Base-by-base conservation (phyloP, 768 basidiomycete genomes). In the Termitomyces sp. region DNA sequence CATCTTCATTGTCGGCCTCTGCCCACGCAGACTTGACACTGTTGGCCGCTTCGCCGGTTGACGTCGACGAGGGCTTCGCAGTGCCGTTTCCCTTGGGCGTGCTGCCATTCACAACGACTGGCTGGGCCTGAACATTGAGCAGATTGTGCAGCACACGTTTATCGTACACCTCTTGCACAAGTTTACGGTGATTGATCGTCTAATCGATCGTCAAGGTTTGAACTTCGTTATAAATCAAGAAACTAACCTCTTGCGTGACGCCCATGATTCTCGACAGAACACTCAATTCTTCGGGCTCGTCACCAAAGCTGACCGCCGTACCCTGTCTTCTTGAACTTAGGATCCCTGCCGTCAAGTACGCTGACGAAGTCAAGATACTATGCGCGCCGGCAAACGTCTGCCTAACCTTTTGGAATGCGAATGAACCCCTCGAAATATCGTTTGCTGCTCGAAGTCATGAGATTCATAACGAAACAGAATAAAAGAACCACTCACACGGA, bases 361-460 rank as follows among this genome's bases (percentile, higher is more conserved):
- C 80, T 1, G 87, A 82, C 0, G 89, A 80, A n/a, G 87, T 87
- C 69, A 99, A 77, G 44, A 91, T 90, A 30, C 77, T 80, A 69
- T 82, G 79, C 16, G 90, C 96, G 2, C 95, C 95, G 0, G 89
- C 87, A 61, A 98, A 81, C 3, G 93, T 89, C 52, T 84, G 82
- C 26, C 87, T 86, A 41, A 98, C 94, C 67, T 87, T 88, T 30
- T 81, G 75, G 63, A 97, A 91, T 36, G 84, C 87, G 72, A 85
- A 95, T 0, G 95, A 94, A 1, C 94, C 93, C 54, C 82, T 84
- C 0, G 95, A 93, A 30, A 98, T 93, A 72, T 98, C 95, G 69
- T 98, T 98, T 23, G 86, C 95, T 98, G 67, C 28, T 5, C 53
- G 43, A 54, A 6, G 40, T 38, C 53, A 54, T 52, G 43, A 57